Evolutionary conservation across 345 rosid species (phyloP).

Genomic region (Eucalyptus marginata): DNA sequence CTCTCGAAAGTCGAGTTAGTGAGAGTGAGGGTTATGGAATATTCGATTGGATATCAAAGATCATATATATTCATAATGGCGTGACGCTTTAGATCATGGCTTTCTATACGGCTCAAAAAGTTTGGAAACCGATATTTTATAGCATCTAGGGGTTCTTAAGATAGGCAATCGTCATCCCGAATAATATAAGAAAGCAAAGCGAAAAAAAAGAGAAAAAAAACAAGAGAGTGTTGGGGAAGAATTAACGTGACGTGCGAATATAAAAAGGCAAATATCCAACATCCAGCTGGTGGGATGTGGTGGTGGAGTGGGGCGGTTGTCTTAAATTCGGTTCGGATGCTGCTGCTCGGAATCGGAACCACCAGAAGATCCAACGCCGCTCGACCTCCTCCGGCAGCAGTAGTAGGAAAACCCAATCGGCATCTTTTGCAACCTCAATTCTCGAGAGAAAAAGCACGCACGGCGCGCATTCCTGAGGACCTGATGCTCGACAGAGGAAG

Average conservation of each 20-base stretch:
- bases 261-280: not conserved
- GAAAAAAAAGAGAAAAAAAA: rapidly evolving
- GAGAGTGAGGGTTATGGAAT: not conserved
- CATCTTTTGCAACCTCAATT: not conserved
- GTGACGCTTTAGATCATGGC: not conserved
- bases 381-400: too few relatives aligned
- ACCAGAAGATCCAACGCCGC: too few relatives aligned
- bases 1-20: rapidly evolving
- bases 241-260: not conserved
- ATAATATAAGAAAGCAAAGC: not conserved
- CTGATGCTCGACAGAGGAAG: not conserved
- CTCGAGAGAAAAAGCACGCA: not conserved
- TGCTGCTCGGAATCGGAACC: too few relatives aligned
- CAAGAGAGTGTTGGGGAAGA: not conserved
- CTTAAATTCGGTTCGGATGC: not conserved
- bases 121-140: rapidly evolving
- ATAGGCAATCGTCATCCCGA: not conserved
- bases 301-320: not conserved
- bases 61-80: not conserved
- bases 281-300: not conserved
- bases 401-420: not conserved
- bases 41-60: not conserved
- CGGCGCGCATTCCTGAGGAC: not conserved
- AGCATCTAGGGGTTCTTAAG: not conserved
- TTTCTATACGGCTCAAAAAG: not conserved